Percentiles rank a stretch among this genome's conserved stretches.
Conservation (phyloP, 176 grass and related monocot species). For the Alloteropsis semialata region DNA sequence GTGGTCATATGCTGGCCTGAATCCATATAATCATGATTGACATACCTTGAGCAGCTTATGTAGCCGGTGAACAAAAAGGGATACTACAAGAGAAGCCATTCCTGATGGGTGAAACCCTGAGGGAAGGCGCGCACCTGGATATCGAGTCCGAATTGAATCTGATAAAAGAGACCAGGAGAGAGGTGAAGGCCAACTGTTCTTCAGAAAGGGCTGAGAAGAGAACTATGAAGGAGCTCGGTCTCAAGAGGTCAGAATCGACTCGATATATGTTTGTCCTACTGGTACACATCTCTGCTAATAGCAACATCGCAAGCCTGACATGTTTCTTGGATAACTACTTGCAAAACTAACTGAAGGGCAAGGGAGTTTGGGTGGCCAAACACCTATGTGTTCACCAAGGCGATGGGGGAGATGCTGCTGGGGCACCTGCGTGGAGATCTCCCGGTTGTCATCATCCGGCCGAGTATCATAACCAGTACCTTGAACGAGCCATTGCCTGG, state of each 20-base stretch:
- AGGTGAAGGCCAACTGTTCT: neutral
- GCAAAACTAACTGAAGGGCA: slow-evolving; percentile 31
- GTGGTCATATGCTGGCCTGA: neutral
- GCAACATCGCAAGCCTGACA: neutral
- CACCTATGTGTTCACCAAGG: slow-evolving; percentile 80
- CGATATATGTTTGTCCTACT: too few relatives aligned
- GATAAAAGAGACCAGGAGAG: slow-evolving; percentile 39
- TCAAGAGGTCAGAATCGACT: slow-evolving; percentile 39
- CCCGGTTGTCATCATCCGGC: slow-evolving; percentile 59
- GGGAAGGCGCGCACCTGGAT: slow-evolving; percentile 34
- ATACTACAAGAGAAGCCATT: slow-evolving; percentile 52
- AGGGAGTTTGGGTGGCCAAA: slow-evolving; percentile 70
- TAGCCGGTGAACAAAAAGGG: slow-evolving; percentile 48
- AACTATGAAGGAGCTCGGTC: slow-evolving; percentile 69
- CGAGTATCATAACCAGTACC: slow-evolving; percentile 65
- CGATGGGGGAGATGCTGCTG: slow-evolving; percentile 73
- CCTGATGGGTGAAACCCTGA: slow-evolving; percentile 42
- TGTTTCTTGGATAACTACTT: neutral
- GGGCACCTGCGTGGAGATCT: slow-evolving; percentile 45
- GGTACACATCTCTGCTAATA: neutral
- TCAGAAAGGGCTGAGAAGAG: slow-evolving; percentile 28
- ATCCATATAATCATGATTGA: neutral
- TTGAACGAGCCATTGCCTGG: slow-evolving; percentile 63
- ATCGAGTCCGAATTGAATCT: slow-evolving; percentile 53
- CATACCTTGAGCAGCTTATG: slow-evolving; percentile 45